These are phyloP conservation scores for Leccinum rimulosum DNA, from an alignment of 768 basidiomycete species.

Conservation along the genomic window DNA sequence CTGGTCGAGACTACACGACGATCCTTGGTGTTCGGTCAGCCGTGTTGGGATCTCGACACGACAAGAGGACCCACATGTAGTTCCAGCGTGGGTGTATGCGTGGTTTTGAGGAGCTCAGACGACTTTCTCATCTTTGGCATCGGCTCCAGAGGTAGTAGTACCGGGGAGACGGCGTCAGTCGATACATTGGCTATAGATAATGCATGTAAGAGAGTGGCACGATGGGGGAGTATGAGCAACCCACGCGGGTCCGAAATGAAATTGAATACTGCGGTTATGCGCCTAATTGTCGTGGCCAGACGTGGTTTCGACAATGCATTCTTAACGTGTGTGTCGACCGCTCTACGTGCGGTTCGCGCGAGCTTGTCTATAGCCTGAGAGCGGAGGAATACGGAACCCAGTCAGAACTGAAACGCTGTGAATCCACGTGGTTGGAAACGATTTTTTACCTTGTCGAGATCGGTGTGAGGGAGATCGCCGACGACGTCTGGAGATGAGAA, in stretches of 20 bases:
- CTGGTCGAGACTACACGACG: neutral
- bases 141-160: constrained; percentile 33
- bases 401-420: constrained; percentile 7
- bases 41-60: constrained; percentile 1
- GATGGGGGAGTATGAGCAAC: constrained; percentile 29
- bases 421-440: neutral
- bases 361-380: constrained; percentile 65
- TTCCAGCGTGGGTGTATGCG: constrained; percentile 8
- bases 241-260: constrained; percentile 63
- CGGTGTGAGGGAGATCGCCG: constrained; percentile 50
- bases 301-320: constrained; percentile 70
- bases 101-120: constrained; percentile 6
- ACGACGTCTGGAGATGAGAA: constrained; percentile 61
- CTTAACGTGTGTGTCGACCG: constrained; percentile 67
- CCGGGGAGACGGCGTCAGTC: constrained; percentile 45
- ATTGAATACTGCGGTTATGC: constrained; percentile 72
- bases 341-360: constrained; percentile 66
- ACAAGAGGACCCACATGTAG: constrained; percentile 20
- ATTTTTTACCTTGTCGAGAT: constrained; percentile 61
- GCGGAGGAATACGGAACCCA: neutral
- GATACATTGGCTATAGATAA: constrained; percentile 47
- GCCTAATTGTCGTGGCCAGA: constrained; percentile 61
- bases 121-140: constrained; percentile 13
- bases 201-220: constrained; percentile 11
- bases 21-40: constrained; percentile 19